These are phyloP conservation scores for Fusarium avenaceum DNA, from an alignment of 2,329 filamentous ascomycete species.

Conservation along the genomic window DNA sequence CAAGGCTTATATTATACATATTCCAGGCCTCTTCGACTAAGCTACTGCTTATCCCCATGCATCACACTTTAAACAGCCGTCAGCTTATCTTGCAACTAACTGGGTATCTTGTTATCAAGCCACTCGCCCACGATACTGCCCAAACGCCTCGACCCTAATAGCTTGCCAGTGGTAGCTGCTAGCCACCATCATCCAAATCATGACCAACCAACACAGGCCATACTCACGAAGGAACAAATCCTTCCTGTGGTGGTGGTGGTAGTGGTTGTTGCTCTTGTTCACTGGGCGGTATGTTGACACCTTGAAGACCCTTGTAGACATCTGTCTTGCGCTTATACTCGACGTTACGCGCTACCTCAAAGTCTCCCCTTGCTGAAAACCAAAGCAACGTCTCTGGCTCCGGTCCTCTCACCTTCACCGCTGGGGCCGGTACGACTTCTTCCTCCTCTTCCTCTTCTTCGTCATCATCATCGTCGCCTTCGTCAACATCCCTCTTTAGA, in stretches of 20 bases:
- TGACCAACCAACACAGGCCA: not conserved
- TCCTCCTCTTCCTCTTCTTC: slow-evolving; percentile 59
- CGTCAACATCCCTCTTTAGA: slow-evolving; percentile 67
- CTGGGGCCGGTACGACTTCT: slow-evolving; percentile 9
- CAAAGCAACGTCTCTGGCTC: slow-evolving; percentile 64
- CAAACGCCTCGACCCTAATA: slow-evolving; percentile 1
- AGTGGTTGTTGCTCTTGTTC: slow-evolving; percentile 10
- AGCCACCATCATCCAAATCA: not conserved
- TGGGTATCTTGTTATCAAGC: slow-evolving; percentile 23
- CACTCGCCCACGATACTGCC: slow-evolving; percentile 10
- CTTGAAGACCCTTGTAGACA: slow-evolving; percentile 52
- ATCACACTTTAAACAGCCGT: slow-evolving; percentile 19
- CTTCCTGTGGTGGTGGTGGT: slow-evolving; percentile 23
- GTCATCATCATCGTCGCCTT: slow-evolving; percentile 67
- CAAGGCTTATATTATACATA: not conserved
- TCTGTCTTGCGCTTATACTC: slow-evolving; percentile 58
- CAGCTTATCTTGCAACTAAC: slow-evolving; percentile 28
- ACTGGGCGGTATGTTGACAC: slow-evolving; percentile 52
- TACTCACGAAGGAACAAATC: slow-evolving; percentile 26
- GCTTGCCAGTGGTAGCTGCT: not conserved
- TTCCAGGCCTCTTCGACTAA: not conserved
- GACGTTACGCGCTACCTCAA: slow-evolving; percentile 60
- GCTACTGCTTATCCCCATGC: slow-evolving; percentile 6
- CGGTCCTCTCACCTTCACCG: slow-evolving; percentile 54
- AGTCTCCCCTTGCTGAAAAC: slow-evolving; percentile 61